phyloP scores from a whole-genome alignment of 495 filamentous ascomycete genomes.

The Talaromyces proteolyticus region DNA sequence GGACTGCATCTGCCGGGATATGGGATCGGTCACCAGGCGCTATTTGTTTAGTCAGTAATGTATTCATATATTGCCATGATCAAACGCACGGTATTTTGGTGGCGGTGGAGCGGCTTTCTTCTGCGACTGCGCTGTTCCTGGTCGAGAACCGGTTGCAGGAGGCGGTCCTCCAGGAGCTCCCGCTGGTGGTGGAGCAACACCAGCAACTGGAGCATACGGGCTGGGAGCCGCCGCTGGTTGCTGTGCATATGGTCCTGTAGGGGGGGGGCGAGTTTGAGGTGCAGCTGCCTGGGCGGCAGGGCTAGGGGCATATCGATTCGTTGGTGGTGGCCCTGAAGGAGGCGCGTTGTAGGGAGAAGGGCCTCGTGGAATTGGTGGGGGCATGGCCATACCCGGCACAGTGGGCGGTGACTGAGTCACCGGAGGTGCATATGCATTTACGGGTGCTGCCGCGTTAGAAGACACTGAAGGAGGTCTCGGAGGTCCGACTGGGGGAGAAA shows the following conservation, averaged over 20 bases:
- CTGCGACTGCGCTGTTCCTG: constrained; percentile 45
- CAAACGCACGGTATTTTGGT: constrained; percentile 63
- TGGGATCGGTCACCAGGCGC: constrained; percentile 84
- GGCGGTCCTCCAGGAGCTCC: constrained; percentile 19
- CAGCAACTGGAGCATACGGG: constrained; percentile 39
- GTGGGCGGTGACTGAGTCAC: constrained; percentile 34
- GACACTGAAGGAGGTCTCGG: constrained; percentile 38
- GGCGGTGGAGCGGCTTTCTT: constrained; percentile 43
- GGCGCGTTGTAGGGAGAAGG: constrained; percentile 87
- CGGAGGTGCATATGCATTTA: constrained; percentile 69
- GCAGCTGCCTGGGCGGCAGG: constrained; percentile 51
- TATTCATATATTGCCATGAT: not conserved
- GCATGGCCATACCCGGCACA: constrained; percentile 29
- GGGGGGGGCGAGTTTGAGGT: constrained; percentile 43
- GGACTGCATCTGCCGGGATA: constrained; percentile 68
- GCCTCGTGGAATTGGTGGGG: constrained; percentile 60
- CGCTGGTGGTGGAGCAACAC: not conserved
- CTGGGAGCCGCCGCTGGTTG: constrained; percentile 29
- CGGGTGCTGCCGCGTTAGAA: constrained; percentile 45
- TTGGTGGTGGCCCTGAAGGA: constrained; percentile 64
- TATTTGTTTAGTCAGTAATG: constrained; percentile 18
- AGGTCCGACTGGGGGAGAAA: constrained; percentile 40
- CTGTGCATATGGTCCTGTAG: constrained; percentile 56
- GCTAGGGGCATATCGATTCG: constrained; percentile 81
- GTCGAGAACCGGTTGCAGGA: constrained; percentile 37